Evolutionary conservation across 2,329 filamentous ascomycete species (phyloP), one percentile per base, ranked within the genome.

Genomic region (Epichloe glyceriae): DNA sequence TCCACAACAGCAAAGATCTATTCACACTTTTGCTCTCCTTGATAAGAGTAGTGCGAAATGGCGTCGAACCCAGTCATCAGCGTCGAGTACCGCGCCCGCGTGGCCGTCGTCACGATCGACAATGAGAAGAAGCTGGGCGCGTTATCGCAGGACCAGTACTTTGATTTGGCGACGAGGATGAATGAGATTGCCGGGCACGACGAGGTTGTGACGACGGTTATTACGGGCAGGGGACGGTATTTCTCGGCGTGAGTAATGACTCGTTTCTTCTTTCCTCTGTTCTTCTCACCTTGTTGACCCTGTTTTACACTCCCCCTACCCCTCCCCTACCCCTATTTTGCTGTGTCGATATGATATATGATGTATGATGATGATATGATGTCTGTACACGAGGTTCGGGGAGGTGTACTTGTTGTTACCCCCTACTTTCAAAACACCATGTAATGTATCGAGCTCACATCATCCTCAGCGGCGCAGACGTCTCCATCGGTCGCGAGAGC

Each of bases 61-160:
- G 10, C 30, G 0, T 30, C 30, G 0, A 8, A 11, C 1, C 8
- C 30, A 4, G 39, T 67, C 57, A 62, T 71, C 56, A 58, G 53
- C 8, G 54, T 71, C 53, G 68, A 72, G 53, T 70, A 70, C 56
- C 67, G 62, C 49, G 68, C 67, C 49, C 68, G 69, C 55, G 61
- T 70, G 15, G 70, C 91, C 61, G 80, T 90, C 63, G 83, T 98
- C 67, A 95, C 88, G 17, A 83, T 98, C 63, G 84, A 90, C 69
- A 85, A 87, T 48, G 79, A 83, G 50, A 79, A 82, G 64, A 96
- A 96, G 71, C 86, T 97, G 67, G 94, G 94, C 67, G 88, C 91
- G 34, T 71, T 96, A 48, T 78, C 72, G 53, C 74, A 78, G 60
- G 71, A 78, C 54, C 76, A 83, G 48, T 97, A 96, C 73, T 95